Base-by-base conservation (phyloP, 352 stramenopile species). In the Phytophthora melonis region DNA sequence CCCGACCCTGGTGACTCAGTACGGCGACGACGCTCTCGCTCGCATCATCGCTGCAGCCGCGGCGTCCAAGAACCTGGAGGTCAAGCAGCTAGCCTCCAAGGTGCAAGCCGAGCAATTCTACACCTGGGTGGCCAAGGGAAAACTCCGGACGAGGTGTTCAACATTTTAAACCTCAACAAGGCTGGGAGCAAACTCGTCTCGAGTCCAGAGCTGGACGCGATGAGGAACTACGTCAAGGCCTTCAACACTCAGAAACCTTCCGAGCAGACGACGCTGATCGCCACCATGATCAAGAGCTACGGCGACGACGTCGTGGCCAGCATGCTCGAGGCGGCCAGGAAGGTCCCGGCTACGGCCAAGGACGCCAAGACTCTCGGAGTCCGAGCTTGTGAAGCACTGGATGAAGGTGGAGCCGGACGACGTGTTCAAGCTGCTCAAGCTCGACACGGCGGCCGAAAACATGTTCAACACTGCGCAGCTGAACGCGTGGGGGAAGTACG, bases 141-240 rank as follows among this genome's bases (percentile, higher is more conserved):
- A 32, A 32, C 39, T 47, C 39, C 39, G 39, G 39, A 47, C 16
- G 41, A 49, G 11, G 50, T 56, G 21, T 56, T 56, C 50, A 56
- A 56, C 19, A 5, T 21, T 10, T 30, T n/a, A 10, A 13, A 9
- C 0, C 45, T 52, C 45, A 23, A 19, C 16, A 52, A 52, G n/a
- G 45, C 45, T 4, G 45, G 45, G 45, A 16, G 21, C 16, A 52
- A 52, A n/a, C 45, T 52, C 45, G 1, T 52, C n/a, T 19, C 16
- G 2, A 52, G 18, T 18, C 16, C 16, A 16, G 14, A 21, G 45
- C 18, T 52, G 18, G 18, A 9, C 7, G 21, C 18, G 16, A 23
- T 18, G 45, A 19, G 5, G 18, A 14, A 18, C n/a, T 56, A 56
- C 50, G 8, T 30, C 8, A 56, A 56, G 21, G 11, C 32, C 21